Evolutionary conservation across 2,329 filamentous ascomycete species (phyloP).

Genomic region (Neopestalotiopsis rosae): DNA sequence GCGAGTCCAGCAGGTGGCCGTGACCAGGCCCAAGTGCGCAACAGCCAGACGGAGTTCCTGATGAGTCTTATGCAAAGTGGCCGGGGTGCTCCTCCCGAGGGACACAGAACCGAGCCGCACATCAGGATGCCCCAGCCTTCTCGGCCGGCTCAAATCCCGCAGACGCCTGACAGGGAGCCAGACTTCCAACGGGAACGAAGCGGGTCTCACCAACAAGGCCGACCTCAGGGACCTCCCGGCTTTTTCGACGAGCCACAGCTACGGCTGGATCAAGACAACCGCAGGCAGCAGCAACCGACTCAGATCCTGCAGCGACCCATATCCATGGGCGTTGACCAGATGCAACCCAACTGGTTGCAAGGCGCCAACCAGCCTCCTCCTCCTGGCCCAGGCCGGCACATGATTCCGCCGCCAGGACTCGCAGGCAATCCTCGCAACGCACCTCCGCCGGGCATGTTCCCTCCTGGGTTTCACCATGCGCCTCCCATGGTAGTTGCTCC

Average conservation of each 20-base stretch:
- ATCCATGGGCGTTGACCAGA: conserved; percentile 64
- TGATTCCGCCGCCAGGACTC: conserved; percentile 67
- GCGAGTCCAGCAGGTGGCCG: conserved; percentile 9
- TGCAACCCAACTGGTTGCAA: conserved; percentile 61
- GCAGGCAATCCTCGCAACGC: conserved; percentile 48
- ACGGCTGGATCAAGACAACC: conserved; percentile 55
- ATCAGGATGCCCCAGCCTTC: conserved; percentile 60
- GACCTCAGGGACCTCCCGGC: conserved; percentile 47
- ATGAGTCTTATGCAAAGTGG: conserved; percentile 78
- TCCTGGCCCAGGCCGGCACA: conserved; percentile 52
- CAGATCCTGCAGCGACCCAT: conserved; percentile 70
- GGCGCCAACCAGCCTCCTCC: conserved; percentile 48
- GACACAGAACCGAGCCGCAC: conserved; percentile 56
- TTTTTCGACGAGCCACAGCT: conserved; percentile 59
- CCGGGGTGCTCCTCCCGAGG: conserved; percentile 53
- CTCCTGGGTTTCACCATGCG: conserved; percentile 55
- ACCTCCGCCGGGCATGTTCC: conserved; percentile 64
- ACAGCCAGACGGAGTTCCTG: conserved; percentile 78
- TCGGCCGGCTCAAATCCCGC: conserved; percentile 52
- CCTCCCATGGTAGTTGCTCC: background rate
- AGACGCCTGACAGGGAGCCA: conserved; percentile 53
- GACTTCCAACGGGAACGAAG: conserved; percentile 51
- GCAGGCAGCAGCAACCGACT: conserved; percentile 61
- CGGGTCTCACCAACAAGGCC: conserved; percentile 39
- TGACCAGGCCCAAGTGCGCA: conserved; percentile 53